Conservation (phyloP, 1,284 basidiomycete species). For the Malassezia sp. region DNA sequence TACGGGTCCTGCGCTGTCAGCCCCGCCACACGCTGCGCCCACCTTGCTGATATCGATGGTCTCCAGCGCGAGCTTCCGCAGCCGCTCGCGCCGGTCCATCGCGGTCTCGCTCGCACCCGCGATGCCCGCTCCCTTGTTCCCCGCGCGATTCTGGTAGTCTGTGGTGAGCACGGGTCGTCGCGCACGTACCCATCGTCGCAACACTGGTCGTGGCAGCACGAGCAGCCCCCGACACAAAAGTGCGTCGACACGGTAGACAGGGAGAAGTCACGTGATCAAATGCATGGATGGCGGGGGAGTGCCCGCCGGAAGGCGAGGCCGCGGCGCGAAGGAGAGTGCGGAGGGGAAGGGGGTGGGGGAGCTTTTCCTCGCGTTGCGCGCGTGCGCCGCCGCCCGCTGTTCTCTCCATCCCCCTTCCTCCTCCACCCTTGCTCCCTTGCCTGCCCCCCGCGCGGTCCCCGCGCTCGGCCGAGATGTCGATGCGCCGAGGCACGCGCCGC, state of each 20-base stretch:
- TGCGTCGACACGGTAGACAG: too few relatives aligned
- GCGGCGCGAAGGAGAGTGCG: too few relatives aligned
- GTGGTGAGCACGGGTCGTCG: neutral
- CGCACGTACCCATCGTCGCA: conserved; percentile 10
- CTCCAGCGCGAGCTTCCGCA: conserved; percentile 67
- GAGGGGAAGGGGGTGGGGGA: too few relatives aligned
- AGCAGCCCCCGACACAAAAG: neutral
- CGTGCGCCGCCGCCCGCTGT: too few relatives aligned
- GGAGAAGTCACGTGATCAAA: conserved; percentile 3
- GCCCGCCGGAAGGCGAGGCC: too few relatives aligned
- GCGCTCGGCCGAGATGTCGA: too few relatives aligned
- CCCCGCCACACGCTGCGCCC: too few relatives aligned
- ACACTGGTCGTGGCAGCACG: neutral
- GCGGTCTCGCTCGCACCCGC: conserved; percentile 81
- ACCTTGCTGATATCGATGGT: conserved; percentile 37
- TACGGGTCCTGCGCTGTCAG: conserved; percentile 68
- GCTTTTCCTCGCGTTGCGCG: too few relatives aligned
- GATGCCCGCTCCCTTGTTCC: conserved; percentile 47
- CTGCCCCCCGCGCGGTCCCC: too few relatives aligned
- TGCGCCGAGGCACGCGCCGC: neutral
- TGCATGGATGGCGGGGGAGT: too few relatives aligned
- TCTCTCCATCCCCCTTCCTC: too few relatives aligned
- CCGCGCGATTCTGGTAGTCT: conserved; percentile 46
- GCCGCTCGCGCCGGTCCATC: conserved; percentile 83
- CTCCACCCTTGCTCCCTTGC: too few relatives aligned